Evolutionary conservation across 1,284 basidiomycete genomes (phyloP).

Genomic region (Ustilago trichophora): DNA sequence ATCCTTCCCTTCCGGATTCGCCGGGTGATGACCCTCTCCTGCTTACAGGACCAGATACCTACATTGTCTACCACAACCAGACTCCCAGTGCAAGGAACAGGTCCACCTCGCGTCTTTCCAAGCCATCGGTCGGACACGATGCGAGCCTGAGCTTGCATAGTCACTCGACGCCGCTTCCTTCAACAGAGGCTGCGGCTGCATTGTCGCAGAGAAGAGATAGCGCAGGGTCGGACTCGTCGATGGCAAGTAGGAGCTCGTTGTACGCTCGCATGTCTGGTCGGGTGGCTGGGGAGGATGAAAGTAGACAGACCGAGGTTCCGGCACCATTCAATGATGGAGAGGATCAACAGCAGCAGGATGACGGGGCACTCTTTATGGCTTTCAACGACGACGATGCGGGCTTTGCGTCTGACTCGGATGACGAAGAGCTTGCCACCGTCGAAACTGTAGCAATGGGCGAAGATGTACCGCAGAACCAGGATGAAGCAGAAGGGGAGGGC

Average conservation of each 20-base stretch:
- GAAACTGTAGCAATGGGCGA: background rate
- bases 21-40: constrained; percentile 50
- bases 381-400: constrained; percentile 27
- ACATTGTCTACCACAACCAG: constrained; percentile 27
- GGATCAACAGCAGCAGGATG: background rate
- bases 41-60: constrained; percentile 34
- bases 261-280: constrained; percentile 30
- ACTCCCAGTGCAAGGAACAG: constrained; percentile 23
- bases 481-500: background rate
- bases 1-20: constrained; percentile 36
- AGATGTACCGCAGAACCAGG: background rate
- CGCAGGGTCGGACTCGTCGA: constrained; percentile 1
- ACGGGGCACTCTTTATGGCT: constrained; percentile 2
- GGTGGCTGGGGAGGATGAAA: constrained; percentile 5
- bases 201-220: constrained; percentile 11
- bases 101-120: background rate
- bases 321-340: background rate
- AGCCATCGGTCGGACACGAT: no score
- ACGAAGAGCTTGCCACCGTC: constrained; percentile 4
- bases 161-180: constrained; percentile 25
- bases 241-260: constrained; percentile 10
- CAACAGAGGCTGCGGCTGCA: background rate
- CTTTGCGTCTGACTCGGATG: constrained; percentile 32
- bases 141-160: constrained; percentile 9
- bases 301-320: background rate